Evolutionary conservation across 2,329 filamentous ascomycete species (phyloP).

Genomic region (Purpureocillium takamizusanense): DNA sequence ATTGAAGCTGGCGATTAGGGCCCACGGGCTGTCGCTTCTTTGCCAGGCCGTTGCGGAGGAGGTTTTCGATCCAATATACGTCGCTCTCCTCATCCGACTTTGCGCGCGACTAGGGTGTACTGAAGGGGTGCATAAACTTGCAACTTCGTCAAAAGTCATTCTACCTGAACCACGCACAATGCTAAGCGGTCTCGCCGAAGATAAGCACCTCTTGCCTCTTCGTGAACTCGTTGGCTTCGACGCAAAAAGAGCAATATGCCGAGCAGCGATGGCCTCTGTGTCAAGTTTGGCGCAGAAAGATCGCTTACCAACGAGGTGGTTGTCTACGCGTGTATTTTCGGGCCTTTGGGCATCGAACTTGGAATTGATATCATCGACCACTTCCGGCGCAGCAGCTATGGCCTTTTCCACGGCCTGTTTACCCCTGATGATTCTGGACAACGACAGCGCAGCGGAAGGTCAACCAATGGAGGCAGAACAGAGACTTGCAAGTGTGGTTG

Average conservation of each 20-base stretch:
- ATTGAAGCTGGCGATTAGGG: constrained; percentile 21
- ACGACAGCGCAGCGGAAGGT: too few species aligned
- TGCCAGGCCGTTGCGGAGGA: constrained; percentile 19
- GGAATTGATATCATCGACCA: constrained; percentile 13
- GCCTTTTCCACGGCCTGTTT: constrained; percentile 15
- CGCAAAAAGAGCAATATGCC: constrained; percentile 4
- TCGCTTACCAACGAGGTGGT: constrained; percentile 13
- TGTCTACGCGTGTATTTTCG: constrained; percentile 14
- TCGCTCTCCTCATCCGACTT: constrained; percentile 17
- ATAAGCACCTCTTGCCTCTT: constrained; percentile 12
- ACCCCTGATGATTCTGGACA: constrained; percentile 9
- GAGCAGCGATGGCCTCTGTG: constrained; percentile 14
- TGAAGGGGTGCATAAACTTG: constrained; percentile 18
- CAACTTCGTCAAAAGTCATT: constrained; percentile 7
- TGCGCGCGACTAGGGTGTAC: constrained; percentile 16
- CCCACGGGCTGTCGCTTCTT: constrained; percentile 20
- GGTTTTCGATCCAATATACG: constrained; percentile 17
- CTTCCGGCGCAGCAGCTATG: constrained; percentile 11
- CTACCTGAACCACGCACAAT: constrained; percentile 10
- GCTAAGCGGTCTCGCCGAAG: constrained; percentile 9
- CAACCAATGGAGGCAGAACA: constrained; percentile 9
- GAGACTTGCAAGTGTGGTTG: constrained; percentile 18
- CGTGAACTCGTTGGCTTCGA: constrained; percentile 8
- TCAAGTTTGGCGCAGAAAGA: constrained; percentile 10
- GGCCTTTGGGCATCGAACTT: constrained; percentile 15